phyloP scores from a whole-genome alignment of 2,329 filamentous ascomycete genomes.

The Samsoniella hepiali region DNA sequence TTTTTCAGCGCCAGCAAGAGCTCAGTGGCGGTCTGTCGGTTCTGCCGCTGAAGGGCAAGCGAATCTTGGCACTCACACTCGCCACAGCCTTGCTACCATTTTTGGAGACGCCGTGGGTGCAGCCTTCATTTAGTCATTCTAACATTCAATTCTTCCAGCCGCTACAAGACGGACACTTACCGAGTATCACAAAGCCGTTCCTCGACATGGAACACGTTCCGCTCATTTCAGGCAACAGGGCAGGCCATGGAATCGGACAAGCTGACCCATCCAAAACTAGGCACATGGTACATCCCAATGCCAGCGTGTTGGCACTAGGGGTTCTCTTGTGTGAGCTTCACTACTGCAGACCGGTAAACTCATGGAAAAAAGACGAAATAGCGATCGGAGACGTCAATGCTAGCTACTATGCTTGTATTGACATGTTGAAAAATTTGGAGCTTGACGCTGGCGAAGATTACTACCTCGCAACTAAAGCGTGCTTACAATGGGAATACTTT shows the following conservation, averaged over 20 bases:
- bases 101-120: constrained; percentile 23
- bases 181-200: not conserved
- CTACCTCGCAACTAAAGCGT: not conserved
- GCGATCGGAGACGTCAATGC: not conserved
- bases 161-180: not conserved
- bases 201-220: not conserved
- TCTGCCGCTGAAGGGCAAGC: constrained; percentile 23
- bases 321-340: constrained; percentile 1
- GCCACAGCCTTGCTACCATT: constrained; percentile 22
- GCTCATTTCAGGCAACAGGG: not conserved
- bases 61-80: constrained; percentile 22
- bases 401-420: not conserved
- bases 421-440: not conserved
- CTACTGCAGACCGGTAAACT: too few species aligned
- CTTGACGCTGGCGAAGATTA: not conserved
- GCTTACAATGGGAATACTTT: not conserved
- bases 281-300: not conserved
- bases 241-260: too few species aligned
- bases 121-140: constrained; percentile 10
- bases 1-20: not conserved
- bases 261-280: too few species aligned
- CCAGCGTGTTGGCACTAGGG: not conserved
- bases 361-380: too few species aligned
- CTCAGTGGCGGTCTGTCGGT: constrained; percentile 13
- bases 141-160: not conserved